Evolutionary conservation across 192 early-diverging fungal species (phyloP).

Genomic region (Backusella psychrophila): DNA sequence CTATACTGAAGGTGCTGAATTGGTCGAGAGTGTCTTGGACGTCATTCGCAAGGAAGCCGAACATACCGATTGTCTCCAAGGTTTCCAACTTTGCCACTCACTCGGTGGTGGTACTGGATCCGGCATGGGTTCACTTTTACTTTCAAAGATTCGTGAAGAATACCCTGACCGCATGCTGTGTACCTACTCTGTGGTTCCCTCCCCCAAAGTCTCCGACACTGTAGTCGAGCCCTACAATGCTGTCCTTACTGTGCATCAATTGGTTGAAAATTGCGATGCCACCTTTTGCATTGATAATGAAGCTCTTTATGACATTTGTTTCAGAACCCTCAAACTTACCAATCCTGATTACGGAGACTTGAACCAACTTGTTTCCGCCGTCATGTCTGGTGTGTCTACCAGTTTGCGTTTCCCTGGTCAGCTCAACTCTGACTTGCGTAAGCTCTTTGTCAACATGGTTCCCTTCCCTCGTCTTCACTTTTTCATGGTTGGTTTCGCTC

Average conservation of each 20-base stretch:
- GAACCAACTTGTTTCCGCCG: constrained; percentile 94
- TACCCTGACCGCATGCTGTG: constrained; percentile 75
- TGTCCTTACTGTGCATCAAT: constrained; percentile 93
- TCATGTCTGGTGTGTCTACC: constrained; percentile 97
- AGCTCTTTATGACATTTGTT: constrained; percentile 99
- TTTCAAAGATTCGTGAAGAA: constrained; percentile 75
- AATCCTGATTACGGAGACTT: constrained; percentile 91
- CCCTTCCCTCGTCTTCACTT: constrained; percentile 94
- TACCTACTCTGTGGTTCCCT: constrained; percentile 75
- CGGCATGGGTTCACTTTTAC: constrained; percentile 66
- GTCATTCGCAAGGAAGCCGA: constrained; percentile 68
- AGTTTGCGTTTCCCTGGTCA: constrained; percentile 99
- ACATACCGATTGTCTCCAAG: constrained; percentile 63
- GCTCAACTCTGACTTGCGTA: constrained; percentile 86
- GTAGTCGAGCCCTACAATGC: constrained; percentile 99
- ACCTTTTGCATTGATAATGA: constrained; percentile 99
- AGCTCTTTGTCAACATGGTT: constrained; percentile 85
- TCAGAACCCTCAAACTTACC: constrained; percentile 92
- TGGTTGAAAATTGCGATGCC: constrained; percentile 99
- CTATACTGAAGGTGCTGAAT: constrained; percentile 76
- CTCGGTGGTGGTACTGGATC: constrained; percentile 74
- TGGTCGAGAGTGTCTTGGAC: constrained; percentile 65
- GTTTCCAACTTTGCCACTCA: constrained; percentile 74
- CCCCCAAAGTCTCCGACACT: constrained; percentile 78
- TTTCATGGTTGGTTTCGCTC: constrained; percentile 90